Evolutionary conservation across 345 rosid species (phyloP), one percentile per base, ranked within the genome.

Genomic region (Brassica incana): DNA sequence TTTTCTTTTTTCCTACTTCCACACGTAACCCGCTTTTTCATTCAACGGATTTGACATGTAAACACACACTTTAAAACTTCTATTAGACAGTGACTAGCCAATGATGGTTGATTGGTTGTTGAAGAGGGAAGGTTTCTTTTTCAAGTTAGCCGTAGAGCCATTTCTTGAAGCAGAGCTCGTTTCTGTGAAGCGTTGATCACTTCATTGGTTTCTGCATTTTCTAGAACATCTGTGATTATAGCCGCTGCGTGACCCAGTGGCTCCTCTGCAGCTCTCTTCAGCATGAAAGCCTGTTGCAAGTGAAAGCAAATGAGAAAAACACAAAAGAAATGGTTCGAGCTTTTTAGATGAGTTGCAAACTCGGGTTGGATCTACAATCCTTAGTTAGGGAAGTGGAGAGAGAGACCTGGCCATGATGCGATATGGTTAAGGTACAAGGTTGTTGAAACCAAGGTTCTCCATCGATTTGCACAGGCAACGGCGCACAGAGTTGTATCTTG

Each of bases 201-300:
- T 32, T 88, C 90, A 76, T 84, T 88, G 16, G 91, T 88, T 82
- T 93, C 99, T 14, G 99, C 99, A 83, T 87, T 90, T 85, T 93
- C 99, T 65, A 95, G 86, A 76, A 93, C 93, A 67, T 95, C 94
- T 2, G 95, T 88, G 78, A 95, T 89, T 80, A 95, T 89, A 25
- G 98, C 93, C 8, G 97, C 91, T 72, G 99, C 99, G 82, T 91
- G 98, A 70, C 98, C 99, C 14, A 93, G 90, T 71, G 96, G 98
- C 82, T 93, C 99, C 86, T 93, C 99, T 0, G 85, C 88, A 0
- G 92, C 90, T 81, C 90, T 87, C 87, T 81, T 95, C 81, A 95
- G 84, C 97, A 95, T 89, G 84, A 95, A 95, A 58, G 99, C 99
- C 99, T 95, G 88, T 58, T 52, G 5, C 79, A 48, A 61, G 27